Evolutionary conservation across 225 moss, liverwort and hornwort species (phyloP), one percentile per base, ranked within the genome.

Genomic region (Polytrichum commune): DNA sequence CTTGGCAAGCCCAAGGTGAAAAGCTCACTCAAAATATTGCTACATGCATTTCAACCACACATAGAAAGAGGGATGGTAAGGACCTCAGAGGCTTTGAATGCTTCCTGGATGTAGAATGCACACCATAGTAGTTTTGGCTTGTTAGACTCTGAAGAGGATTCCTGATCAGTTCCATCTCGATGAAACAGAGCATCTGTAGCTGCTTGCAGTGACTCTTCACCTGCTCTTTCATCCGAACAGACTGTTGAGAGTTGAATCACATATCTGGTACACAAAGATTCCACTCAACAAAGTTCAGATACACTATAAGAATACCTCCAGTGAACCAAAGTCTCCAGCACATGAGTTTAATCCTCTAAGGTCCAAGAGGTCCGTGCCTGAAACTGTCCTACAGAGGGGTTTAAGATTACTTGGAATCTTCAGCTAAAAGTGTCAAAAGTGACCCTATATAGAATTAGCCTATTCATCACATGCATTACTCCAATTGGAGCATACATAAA

Each of bases 171-270:
- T 19, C 16, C 67, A 57, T 72, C 69, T 20, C 35, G 25, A 23
- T 68, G 61, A 55, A 90, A 79, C 38, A 90, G 83, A 65, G 75
- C 73, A 68, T 76, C 63, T 18, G 75, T 77, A 66, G 83, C 89
- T 57, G 84, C 84, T 76, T 77, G 66, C 24, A 90, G 63, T 22
- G 61, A 69, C 38, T 69, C 72, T 29, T 75, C 78, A 68, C 83
- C 85, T 53, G 79, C 70, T 54, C 68, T 67, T 56, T 61, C 53
- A 61, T 80, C 73, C 5, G 66, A 74, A 68, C 86, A 90, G 26
- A 76, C 68, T 2, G 81, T 84, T 24, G 97, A 95, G 61, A 98
- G 73, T 26, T 95, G 88, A 5, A 98, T 85, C 32, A 94, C 53
- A 74, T 77, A 98, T 62, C 92, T 93, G 64, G 26, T 60, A 29